Evolutionary conservation across 208 protist species (phyloP), one percentile per base, ranked within the genome.

Genomic region (Leishmania tarentolae): DNA sequence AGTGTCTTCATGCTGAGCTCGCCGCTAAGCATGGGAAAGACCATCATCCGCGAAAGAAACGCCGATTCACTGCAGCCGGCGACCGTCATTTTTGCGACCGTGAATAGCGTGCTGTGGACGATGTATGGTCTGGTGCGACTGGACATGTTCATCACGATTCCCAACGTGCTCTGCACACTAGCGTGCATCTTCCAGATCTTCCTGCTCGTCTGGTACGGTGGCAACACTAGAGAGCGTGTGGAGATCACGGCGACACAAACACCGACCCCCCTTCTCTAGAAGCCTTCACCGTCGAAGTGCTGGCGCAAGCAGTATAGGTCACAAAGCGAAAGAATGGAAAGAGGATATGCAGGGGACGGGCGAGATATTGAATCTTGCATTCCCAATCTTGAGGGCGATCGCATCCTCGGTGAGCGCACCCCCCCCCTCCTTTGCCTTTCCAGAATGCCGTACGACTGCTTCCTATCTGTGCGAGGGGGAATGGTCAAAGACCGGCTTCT

Each of bases 1-100:
- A 88, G 82, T 47, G 87, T 94, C 11, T 84, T 92, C 70, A 94
- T 94, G 91, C 83, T 94, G 13, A 90, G 87, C 74, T 94, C 91
- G 1, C 91, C 91, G 35, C 86, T 94, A 2, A 87, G 79, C 11
- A 87, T 88, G 89, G 86, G 83, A 28, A 85, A 80, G 77, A 75
- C 85, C 77, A 94, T 94, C 75, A 91, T 94, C 69, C 82, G 80
- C 50, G 83, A 87, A 63, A 88, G 88, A 66, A 94, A 93, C 76
- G 91, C 91, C 17, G 87, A 90, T 69, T 76, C 80, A 5, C 85
- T 94, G 75, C 86, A 90, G 79, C 91, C 91, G 1, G 71, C 88
- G 1, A 91, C 83, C 1, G 78, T 93, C 61, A 72, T 78, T 21
- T 89, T 93, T 56, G 91, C 82, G 21, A 89, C 86, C 11, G 5